Evolutionary conservation across 495 filamentous ascomycete species (phyloP), one percentile per base, ranked within the genome.

Genomic region (Penicillium pulvis): DNA sequence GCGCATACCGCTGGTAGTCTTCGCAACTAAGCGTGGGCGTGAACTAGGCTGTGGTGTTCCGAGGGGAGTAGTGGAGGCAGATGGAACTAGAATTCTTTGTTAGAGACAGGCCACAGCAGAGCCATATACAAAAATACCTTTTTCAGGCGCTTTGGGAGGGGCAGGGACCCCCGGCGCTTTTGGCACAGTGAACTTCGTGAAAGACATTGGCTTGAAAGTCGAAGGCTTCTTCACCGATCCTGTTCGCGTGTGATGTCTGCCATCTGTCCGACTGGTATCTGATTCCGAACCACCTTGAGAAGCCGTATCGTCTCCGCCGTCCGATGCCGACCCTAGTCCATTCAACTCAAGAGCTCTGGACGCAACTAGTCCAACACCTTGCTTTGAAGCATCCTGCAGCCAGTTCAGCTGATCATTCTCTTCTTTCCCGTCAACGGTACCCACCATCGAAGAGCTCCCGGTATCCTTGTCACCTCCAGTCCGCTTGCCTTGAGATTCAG

Each of bases 181-280:
- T 51, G 78, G 71, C 42, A 77, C 72, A 45, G 83, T 71, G 52
- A 81, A 78, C 70, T 93, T 96, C 65, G 96, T 96, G 65, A 97
- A 93, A 1, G 91, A 96, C 59, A 98, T 90, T 6, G 92, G 85
- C 71, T 97, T 98, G 82, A 98, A 99, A 10, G 88, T 85, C n/a
- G 85, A 71, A 28, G 87, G 87, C 71, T 91, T 94, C 81, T 93
- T 97, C 45, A 90, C 78, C 2, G 91, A 90, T 20, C 85, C 83
- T 23, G 83, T 84, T 48, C 89, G 87, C 53, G 75, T 70, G 69
- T 90, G 86, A 56, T 85, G 79, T 61, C 81, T 85, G 48, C 83
- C 80, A 53, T 83, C 79, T 23, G 78, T 70, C 63, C 76, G 75
- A 68, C 78, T 79, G 39, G 76, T 75, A 61, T 81, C 78, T 24